These are phyloP conservation scores for Simplicillium aogashimaense DNA, from an alignment of 2,329 filamentous ascomycete species.

Conservation along the genomic window DNA sequence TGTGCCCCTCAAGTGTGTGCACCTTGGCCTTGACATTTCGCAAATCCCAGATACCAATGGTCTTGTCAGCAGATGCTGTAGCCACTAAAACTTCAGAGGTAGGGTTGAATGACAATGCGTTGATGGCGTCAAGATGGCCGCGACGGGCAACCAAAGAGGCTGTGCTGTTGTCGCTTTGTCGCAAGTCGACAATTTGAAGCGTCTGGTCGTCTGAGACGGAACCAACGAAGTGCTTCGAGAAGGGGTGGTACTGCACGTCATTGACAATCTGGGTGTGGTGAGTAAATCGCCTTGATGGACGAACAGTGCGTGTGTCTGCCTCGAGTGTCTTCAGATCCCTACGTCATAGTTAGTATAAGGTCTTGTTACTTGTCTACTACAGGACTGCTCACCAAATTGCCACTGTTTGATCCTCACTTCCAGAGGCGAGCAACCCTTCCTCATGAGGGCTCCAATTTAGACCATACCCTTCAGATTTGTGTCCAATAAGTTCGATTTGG, in stretches of 20 bases:
- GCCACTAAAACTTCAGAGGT: conserved; percentile 82
- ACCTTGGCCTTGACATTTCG: conserved; percentile 84
- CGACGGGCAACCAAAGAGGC: conserved; percentile 59
- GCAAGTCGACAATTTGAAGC: conserved; percentile 83
- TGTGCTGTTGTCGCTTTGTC: conserved; percentile 53
- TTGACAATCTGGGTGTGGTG: conserved; percentile 91
- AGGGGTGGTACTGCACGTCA: conserved; percentile 90
- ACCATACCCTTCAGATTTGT: conserved; percentile 83
- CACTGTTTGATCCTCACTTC: conserved; percentile 87
- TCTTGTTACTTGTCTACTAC: not conserved
- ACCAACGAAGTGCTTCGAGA: conserved; percentile 76
- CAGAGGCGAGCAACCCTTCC: conserved; percentile 74
- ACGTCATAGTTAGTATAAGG: conserved; percentile 9
- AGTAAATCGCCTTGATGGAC: conserved; percentile 66
- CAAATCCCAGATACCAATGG: conserved; percentile 90
- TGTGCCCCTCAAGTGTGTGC: conserved; percentile 81
- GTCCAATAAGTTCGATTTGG: conserved; percentile 77
- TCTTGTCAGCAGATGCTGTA: conserved; percentile 91
- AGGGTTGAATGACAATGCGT: conserved; percentile 91
- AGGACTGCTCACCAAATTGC: conserved; percentile 62
- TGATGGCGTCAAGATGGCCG: conserved; percentile 87
- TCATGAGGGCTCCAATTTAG: conserved; percentile 84
- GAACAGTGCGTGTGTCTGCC: conserved; percentile 58
- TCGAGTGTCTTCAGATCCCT: conserved; percentile 76
- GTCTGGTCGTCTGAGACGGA: conserved; percentile 93